Conservation (phyloP, 2,329 filamentous ascomycete species). For the Clathrospora elynae region DNA sequence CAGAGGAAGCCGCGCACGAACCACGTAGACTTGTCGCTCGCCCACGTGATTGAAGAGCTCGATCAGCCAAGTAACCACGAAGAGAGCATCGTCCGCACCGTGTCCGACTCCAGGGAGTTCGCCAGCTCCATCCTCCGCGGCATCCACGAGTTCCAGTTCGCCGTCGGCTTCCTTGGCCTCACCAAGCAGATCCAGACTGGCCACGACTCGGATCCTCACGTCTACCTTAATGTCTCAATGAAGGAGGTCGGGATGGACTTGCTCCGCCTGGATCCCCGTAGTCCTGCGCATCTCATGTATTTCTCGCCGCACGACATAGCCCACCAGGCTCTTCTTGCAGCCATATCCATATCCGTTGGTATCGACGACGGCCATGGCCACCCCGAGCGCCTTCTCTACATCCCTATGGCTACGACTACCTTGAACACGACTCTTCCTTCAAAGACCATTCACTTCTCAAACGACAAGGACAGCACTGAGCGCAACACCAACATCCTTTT, state of each 20-base stretch:
- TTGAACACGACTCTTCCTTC: slow-evolving; percentile 93
- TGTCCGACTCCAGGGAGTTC: slow-evolving; percentile 92
- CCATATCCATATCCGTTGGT: slow-evolving; percentile 88
- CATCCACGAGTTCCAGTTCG: slow-evolving; percentile 95
- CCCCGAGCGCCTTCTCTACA: slow-evolving; percentile 84
- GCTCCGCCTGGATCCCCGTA: slow-evolving; percentile 87
- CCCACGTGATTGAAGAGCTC: slow-evolving; percentile 75
- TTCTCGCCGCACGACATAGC: slow-evolving; percentile 91
- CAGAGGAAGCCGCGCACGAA: slow-evolving; percentile 31
- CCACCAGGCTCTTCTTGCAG: slow-evolving; percentile 90
- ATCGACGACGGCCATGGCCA: slow-evolving; percentile 87
- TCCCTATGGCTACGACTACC: slow-evolving; percentile 96
- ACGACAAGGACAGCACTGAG: slow-evolving; percentile 73
- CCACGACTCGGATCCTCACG: slow-evolving; percentile 68
- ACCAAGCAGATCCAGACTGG: slow-evolving; percentile 77
- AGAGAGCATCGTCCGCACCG: slow-evolving; percentile 75
- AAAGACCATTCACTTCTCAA: slow-evolving; percentile 83
- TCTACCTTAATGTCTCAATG: slow-evolving; percentile 86
- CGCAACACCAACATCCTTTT: slow-evolving; percentile 96
- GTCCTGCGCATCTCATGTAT: slow-evolving; percentile 97
- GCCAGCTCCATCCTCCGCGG: slow-evolving; percentile 86
- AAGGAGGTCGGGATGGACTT: slow-evolving; percentile 96
- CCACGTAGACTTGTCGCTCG: slow-evolving; percentile 66
- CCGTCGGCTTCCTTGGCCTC: slow-evolving; percentile 85
- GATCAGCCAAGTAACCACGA: slow-evolving; percentile 69